These are phyloP conservation scores for Colletotrichum liriopes DNA, from an alignment of 2,329 filamentous ascomycete genomes.

Conservation along the genomic window DNA sequence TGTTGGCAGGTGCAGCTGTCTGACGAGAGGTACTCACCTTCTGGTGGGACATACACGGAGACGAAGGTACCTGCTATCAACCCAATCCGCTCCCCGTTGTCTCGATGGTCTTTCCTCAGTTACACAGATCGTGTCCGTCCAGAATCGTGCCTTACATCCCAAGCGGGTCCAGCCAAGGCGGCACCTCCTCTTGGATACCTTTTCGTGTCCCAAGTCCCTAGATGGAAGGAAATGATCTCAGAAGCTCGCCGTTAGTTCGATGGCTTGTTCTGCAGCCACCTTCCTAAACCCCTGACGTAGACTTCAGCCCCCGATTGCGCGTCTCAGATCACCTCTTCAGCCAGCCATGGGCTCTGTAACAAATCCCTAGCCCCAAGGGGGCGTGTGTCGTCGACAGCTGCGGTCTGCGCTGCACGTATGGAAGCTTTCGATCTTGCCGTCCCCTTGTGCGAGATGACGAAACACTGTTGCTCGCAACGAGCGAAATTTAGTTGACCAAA, in stretches of 20 bases:
- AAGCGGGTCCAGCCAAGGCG: not conserved
- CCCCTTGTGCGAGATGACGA: not conserved
- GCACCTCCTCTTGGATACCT: not conserved
- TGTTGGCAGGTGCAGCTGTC: not conserved
- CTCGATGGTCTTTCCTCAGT: not conserved
- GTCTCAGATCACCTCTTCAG: slow-evolving; percentile 1
- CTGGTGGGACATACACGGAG: too few relatives aligned
- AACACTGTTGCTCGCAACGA: not conserved
- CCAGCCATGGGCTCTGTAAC: not conserved
- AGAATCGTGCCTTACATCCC: not conserved
- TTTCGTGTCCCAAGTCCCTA: not conserved
- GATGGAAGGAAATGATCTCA: not conserved
- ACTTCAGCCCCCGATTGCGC: not conserved
- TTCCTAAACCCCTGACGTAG: not conserved
- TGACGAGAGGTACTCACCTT: not conserved
- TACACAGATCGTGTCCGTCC: not conserved
- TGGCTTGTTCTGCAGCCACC: too few relatives aligned
- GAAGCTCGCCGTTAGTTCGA: not conserved
- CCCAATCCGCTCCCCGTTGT: not conserved
- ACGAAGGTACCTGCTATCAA: not conserved
- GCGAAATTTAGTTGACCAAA: not conserved
- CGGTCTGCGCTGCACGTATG: not conserved
- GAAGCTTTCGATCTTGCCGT: not conserved
- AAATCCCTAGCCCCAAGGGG: not conserved
- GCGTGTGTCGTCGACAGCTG: too few relatives aligned